Conservation (phyloP, 176 grass and related monocot species). For the Urochloa ruziziensis region DNA sequence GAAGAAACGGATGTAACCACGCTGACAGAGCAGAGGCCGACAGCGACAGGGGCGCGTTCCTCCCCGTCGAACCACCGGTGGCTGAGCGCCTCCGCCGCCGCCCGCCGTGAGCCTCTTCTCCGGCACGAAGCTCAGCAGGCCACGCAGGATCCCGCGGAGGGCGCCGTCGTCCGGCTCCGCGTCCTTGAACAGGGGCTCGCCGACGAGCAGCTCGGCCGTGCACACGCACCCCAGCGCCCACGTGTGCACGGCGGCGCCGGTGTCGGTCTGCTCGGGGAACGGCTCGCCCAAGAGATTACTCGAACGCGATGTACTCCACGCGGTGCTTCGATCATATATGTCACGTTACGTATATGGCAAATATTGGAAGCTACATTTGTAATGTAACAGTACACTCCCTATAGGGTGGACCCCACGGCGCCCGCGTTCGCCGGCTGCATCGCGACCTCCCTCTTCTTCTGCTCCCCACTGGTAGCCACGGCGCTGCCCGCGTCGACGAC, state of each 20-base stretch:
- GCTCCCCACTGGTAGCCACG: background rate
- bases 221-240: constrained; percentile 5
- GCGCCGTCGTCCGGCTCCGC: background rate
- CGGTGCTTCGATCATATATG: background rate
- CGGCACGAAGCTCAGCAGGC: constrained; percentile 25
- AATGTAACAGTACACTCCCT: background rate
- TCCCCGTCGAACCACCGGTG: constrained; percentile 17
- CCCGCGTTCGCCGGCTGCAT: background rate
- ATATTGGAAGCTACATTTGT: background rate
- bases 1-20: background rate
- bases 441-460: background rate
- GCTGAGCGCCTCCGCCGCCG: background rate
- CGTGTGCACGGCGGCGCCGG: constrained; percentile 10
- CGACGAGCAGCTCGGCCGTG: background rate
- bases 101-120: background rate
- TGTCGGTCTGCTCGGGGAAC: background rate
- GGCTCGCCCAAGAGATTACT: no score
- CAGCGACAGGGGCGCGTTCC: background rate
- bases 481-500: background rate
- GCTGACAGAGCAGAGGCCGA: background rate
- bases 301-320: background rate
- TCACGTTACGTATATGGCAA: no score
- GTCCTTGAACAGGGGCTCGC: constrained; percentile 6
- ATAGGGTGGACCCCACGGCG: background rate
- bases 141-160: constrained; percentile 27